Percentiles rank a stretch among this genome's conserved stretches.
phyloP scores from a whole-genome alignment of 371 early-diverging fungal genomes.

The Apophysomyces variabilis region DNA sequence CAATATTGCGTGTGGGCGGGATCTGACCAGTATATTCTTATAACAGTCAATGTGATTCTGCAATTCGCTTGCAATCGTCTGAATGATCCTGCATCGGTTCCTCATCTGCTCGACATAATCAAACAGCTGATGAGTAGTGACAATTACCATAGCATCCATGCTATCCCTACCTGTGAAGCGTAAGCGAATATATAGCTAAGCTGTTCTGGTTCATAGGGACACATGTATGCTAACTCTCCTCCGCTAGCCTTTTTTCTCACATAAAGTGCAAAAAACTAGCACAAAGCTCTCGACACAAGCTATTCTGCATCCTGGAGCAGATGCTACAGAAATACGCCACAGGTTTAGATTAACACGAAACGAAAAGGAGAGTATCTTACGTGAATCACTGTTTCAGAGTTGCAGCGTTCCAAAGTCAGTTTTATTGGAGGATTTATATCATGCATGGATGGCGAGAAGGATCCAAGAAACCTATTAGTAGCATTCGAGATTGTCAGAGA shows the following conservation, averaged over 20 bases:
- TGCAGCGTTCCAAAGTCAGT: conserved; percentile 37
- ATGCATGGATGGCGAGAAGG: conserved; percentile 91
- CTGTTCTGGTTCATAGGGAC: neutral
- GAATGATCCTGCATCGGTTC: conserved; percentile 4
- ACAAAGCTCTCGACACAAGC: conserved; percentile 30
- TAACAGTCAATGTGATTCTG: conserved; percentile 14
- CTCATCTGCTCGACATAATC: conserved; percentile 1
- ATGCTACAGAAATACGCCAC: conserved; percentile 23
- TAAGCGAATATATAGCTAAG: neutral
- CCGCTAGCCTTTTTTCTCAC: conserved; percentile 23
- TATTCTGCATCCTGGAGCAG: conserved; percentile 24
- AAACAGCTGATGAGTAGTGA: conserved; percentile 3
- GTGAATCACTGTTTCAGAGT: conserved; percentile 16
- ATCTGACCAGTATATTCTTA: neutral
- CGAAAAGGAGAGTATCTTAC: neutral
- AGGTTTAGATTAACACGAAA: conserved; percentile 16
- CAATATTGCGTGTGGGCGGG: neutral
- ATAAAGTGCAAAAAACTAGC: conserved; percentile 23
- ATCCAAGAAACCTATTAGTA: conserved; percentile 84
- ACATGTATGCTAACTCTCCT: neutral
- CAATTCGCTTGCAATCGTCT: conserved; percentile 17
- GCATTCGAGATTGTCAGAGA: conserved; percentile 69
- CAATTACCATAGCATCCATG: neutral
- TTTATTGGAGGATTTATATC: conserved; percentile 79
- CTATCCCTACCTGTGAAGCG: conserved; percentile 9